Percentiles rank a stretch among this genome's conserved stretches.
Conservation (phyloP, 352 stramenopile species). For the Phytophthora melonis region DNA sequence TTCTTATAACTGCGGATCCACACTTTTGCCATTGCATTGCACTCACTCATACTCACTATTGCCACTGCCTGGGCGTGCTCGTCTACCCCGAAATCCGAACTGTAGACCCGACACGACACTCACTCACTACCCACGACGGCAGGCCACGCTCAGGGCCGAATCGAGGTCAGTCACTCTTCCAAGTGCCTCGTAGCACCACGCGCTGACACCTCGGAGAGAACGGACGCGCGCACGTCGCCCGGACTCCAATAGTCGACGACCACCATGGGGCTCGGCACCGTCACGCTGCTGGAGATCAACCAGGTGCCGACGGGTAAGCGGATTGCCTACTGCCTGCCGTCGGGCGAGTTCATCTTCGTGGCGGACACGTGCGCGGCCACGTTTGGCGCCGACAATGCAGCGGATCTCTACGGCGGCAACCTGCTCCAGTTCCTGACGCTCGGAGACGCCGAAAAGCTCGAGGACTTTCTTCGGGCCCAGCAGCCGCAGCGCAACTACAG, state of each 20-base stretch:
- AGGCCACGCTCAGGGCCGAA: slow-evolving; percentile 1
- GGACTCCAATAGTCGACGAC: slow-evolving; percentile 6
- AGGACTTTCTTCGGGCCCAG: slow-evolving; percentile 62
- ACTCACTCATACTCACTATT: background rate
- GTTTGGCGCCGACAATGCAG: slow-evolving; percentile 43
- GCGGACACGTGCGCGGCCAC: slow-evolving; percentile 53
- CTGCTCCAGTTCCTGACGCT: slow-evolving; percentile 65
- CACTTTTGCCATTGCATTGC: background rate
- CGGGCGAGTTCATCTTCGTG: slow-evolving; percentile 81
- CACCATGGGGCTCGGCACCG: slow-evolving; percentile 56
- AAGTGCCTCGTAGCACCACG: slow-evolving; percentile 26
- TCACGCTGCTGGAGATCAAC: slow-evolving; percentile 76
- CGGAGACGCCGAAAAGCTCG: slow-evolving; percentile 67
- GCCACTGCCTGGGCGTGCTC: background rate
- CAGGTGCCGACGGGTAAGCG: slow-evolving; percentile 53
- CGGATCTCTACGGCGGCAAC: slow-evolving; percentile 70
- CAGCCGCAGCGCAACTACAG: slow-evolving; percentile 18
- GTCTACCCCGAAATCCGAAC: slow-evolving; percentile 17
- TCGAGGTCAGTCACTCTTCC: slow-evolving; percentile 20
- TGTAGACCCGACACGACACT: slow-evolving; percentile 5
- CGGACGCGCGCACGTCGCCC: slow-evolving; percentile 12
- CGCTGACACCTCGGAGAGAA: slow-evolving; percentile 6
- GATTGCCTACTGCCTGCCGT: slow-evolving; percentile 74
- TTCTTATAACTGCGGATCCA: slow-evolving; percentile 33
- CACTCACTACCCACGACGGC: background rate